These are phyloP conservation scores for Citrus australasica DNA, from an alignment of 345 rosid genomes.

Conservation along the genomic window DNA sequence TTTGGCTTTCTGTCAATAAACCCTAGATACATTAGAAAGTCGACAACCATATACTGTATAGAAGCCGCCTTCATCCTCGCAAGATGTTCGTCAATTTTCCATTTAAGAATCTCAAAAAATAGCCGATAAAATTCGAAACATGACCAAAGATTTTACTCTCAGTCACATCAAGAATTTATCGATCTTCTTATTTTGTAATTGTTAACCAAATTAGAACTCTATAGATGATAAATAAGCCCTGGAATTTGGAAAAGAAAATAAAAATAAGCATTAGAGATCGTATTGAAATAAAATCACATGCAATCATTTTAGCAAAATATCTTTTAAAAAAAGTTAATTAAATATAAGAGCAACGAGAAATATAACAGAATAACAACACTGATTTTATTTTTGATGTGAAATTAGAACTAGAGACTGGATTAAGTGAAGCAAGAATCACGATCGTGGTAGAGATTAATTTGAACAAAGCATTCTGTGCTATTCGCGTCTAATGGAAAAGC, in stretches of 20 bases:
- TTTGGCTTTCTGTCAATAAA: background rate
- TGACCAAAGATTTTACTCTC: background rate
- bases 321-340: too few relatives aligned
- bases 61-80: background rate
- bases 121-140: background rate
- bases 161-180: background rate
- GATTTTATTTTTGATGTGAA: background rate
- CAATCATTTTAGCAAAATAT: background rate
- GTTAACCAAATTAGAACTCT: background rate
- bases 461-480: background rate
- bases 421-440: background rate
- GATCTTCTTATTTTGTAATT: background rate
- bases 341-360: background rate
- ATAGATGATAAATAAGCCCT: background rate
- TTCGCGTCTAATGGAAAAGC: background rate
- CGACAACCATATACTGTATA: background rate
- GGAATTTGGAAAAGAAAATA: background rate
- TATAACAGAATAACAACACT: background rate
- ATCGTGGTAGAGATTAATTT: background rate
- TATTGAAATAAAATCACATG: background rate
- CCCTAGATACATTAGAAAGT: background rate
- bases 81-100: background rate
- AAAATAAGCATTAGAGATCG: background rate
- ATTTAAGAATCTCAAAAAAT: background rate
- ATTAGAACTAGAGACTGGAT: background rate